phyloP scores from a whole-genome alignment of 116 monocot species.

The Cymodocea nodosa region DNA sequence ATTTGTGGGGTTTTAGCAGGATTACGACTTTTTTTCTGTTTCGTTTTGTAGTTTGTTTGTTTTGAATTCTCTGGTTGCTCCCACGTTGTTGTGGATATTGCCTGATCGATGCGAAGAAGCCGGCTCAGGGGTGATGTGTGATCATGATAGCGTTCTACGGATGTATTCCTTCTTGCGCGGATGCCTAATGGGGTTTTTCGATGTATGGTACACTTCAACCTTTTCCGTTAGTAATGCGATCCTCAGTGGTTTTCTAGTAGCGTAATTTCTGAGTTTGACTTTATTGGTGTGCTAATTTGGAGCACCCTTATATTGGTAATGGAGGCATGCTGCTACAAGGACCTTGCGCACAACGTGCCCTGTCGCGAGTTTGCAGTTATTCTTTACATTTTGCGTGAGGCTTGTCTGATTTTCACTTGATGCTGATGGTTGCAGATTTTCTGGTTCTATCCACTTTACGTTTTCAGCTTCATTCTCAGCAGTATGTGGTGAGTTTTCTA shows the following conservation, averaged over 20 bases:
- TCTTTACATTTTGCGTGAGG: not conserved
- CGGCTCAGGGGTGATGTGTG: conserved; percentile 20
- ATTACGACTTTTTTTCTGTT: not conserved
- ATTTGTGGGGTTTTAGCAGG: not conserved
- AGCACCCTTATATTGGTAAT: not conserved
- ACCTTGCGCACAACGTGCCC: no score
- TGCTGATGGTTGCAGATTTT: conserved; percentile 45
- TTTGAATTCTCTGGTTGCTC: conserved; percentile 59
- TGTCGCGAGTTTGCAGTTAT: no score
- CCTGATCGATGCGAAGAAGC: conserved; percentile 42
- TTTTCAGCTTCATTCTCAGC: conserved; percentile 79
- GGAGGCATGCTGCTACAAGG: not conserved
- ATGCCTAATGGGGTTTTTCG: conserved; percentile 60
- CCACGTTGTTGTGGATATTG: conserved; percentile 70
- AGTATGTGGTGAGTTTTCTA: conserved; percentile 57
- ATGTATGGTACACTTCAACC: conserved; percentile 43
- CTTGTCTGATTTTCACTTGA: not conserved
- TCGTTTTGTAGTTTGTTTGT: conserved; percentile 56
- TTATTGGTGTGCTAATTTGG: not conserved
- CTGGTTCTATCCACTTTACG: conserved; percentile 95
- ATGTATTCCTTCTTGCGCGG: conserved; percentile 60
- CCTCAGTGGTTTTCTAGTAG: no score
- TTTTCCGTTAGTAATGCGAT: not conserved
- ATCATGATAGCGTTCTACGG: conserved; percentile 17
- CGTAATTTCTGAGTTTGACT: not conserved